Evolutionary conservation across 2,329 filamentous ascomycete species (phyloP).

Genomic region (Neophaeococcomyces mojaviensis): DNA sequence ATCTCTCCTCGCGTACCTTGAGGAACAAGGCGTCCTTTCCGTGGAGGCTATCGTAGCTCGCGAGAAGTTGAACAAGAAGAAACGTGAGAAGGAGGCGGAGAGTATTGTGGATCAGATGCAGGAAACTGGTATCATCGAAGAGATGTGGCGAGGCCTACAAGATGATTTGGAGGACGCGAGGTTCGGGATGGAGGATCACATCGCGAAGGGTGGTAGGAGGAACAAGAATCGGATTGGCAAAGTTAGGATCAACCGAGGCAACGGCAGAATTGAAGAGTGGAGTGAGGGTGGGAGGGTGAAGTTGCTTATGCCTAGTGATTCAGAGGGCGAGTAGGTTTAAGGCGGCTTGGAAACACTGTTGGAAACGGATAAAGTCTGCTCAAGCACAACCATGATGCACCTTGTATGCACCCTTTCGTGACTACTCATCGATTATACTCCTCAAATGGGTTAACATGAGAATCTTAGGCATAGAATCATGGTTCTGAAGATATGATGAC

Average conservation of each 20-base stretch:
- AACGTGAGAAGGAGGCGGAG: conserved; percentile 54
- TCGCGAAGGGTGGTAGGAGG: conserved; percentile 15
- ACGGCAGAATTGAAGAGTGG: not conserved
- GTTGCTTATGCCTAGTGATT: conserved; percentile 2
- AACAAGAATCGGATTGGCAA: conserved; percentile 16
- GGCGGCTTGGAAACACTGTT: too few relatives aligned
- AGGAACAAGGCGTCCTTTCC: conserved; percentile 49
- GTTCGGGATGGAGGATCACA: conserved; percentile 35
- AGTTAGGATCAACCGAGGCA: conserved; percentile 6
- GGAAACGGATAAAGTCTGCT: too few relatives aligned
- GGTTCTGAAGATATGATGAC: too few relatives aligned
- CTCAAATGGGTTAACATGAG: too few relatives aligned
- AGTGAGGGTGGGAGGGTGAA: not conserved
- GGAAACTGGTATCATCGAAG: conserved; percentile 49
- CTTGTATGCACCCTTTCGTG: too few relatives aligned
- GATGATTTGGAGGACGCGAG: conserved; percentile 52
- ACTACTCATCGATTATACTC: too few relatives aligned
- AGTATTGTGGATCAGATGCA: conserved; percentile 60
- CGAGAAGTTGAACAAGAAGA: conserved; percentile 53
- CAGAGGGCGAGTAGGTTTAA: conserved; percentile 4
- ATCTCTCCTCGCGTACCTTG: conserved; percentile 59
- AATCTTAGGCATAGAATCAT: too few relatives aligned
- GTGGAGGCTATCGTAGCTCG: conserved; percentile 53
- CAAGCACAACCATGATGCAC: too few relatives aligned
- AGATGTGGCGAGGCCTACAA: conserved; percentile 60